Evolutionary conservation across 2,329 filamentous ascomycete genomes (phyloP).

Genomic region (Paecilomyces dactylethromorphus): DNA sequence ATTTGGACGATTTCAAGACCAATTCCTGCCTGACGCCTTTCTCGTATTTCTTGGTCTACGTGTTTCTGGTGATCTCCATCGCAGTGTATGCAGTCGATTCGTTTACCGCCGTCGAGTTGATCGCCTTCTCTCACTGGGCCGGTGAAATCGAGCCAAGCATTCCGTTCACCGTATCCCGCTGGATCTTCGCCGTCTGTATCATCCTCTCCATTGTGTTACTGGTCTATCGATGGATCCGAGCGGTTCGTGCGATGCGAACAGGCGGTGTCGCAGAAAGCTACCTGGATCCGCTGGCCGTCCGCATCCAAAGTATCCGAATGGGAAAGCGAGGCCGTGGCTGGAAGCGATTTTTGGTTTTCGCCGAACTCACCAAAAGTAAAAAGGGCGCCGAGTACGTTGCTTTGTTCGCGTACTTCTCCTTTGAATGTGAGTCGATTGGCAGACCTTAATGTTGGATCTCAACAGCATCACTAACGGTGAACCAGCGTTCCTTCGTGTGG

Average conservation of each 20-base stretch:
- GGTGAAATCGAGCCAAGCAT: slow-evolving; percentile 74
- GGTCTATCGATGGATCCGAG: slow-evolving; percentile 70
- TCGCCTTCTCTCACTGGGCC: slow-evolving; percentile 85
- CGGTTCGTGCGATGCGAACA: slow-evolving; percentile 71
- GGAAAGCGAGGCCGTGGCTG: slow-evolving; percentile 67
- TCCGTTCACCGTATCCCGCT: slow-evolving; percentile 72
- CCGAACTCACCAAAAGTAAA: slow-evolving; percentile 81
- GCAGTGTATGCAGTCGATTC: slow-evolving; percentile 85
- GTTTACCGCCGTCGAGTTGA: slow-evolving; percentile 86
- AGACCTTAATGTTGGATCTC: background rate
- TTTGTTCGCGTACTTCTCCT: slow-evolving; percentile 82
- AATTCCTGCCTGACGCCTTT: slow-evolving; percentile 69
- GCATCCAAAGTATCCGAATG: slow-evolving; percentile 74
- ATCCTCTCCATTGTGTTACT: slow-evolving; percentile 82
- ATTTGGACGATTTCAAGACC: slow-evolving; percentile 71
- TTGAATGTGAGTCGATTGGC: slow-evolving; percentile 45
- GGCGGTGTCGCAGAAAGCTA: slow-evolving; percentile 89
- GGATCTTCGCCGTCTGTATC: slow-evolving; percentile 92
- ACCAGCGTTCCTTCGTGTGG: slow-evolving; percentile 77
- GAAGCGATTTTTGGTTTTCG: slow-evolving; percentile 86
- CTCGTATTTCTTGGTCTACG: slow-evolving; percentile 79
- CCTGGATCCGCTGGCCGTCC: slow-evolving; percentile 77
- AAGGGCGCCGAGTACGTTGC: slow-evolving; percentile 88
- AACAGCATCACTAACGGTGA: slow-evolving; percentile 12
- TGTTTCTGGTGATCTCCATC: slow-evolving; percentile 69